These are phyloP conservation scores for Cercospora sp. DNA, from an alignment of 2,329 filamentous ascomycete genomes.

Conservation along the genomic window DNA sequence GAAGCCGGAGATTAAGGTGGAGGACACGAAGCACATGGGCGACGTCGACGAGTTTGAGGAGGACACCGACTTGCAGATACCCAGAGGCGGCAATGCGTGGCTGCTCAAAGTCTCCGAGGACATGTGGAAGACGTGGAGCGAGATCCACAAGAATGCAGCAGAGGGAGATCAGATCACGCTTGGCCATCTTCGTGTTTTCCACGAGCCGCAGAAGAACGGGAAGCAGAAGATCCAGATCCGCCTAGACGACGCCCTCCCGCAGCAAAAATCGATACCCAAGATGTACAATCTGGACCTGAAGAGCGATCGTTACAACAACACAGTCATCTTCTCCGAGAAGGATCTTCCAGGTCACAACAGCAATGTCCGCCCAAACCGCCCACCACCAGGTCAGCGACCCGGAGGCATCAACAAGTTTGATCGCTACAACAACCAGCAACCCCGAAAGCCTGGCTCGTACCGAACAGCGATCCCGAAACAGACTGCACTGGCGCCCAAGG, in stretches of 20 bases:
- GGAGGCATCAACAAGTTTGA: slow-evolving; percentile 29
- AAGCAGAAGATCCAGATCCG: slow-evolving; percentile 63
- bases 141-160: slow-evolving; percentile 68
- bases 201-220: slow-evolving; percentile 24
- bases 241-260: slow-evolving; percentile 62
- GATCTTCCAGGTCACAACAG: slow-evolving; percentile 67
- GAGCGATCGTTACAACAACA: slow-evolving; percentile 71
- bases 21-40: slow-evolving; percentile 28
- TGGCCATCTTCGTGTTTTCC: slow-evolving; percentile 62
- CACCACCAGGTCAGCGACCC: slow-evolving; percentile 22
- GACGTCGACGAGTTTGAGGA: slow-evolving; percentile 40
- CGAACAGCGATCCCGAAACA: slow-evolving; percentile 60
- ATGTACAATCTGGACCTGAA: slow-evolving; percentile 81
- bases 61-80: slow-evolving; percentile 37
- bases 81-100: slow-evolving; percentile 49
- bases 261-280: slow-evolving; percentile 76
- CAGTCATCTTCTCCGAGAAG: slow-evolving; percentile 90
- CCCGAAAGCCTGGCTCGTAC: slow-evolving; percentile 34
- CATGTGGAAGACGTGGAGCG: slow-evolving; percentile 76
- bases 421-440: slow-evolving; percentile 25
- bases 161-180: slow-evolving; percentile 64
- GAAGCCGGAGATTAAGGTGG: slow-evolving; percentile 30
- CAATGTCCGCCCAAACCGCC: slow-evolving; percentile 14
- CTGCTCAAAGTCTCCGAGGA: slow-evolving; percentile 76
- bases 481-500: slow-evolving; percentile 71